Conservation (phyloP, 2,329 filamentous ascomycete genomes). For the Phyllosticta ampelicida region DNA sequence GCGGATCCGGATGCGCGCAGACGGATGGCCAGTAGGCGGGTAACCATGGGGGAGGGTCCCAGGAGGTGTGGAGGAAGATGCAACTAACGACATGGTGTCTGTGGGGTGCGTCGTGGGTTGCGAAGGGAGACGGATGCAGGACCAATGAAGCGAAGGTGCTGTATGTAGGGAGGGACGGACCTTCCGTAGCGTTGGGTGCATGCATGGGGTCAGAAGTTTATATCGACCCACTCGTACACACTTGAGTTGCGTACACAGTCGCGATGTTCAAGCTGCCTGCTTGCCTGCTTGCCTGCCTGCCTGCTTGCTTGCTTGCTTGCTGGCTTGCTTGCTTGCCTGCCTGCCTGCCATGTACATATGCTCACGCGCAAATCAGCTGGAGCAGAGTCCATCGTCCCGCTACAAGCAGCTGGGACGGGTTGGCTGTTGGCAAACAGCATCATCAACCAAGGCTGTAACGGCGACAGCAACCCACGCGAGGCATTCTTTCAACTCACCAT, state of each 20-base stretch:
- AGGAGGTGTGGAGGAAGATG: not conserved
- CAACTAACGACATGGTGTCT: not conserved
- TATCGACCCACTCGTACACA: not conserved
- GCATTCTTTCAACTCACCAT: not conserved
- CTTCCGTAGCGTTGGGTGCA: not conserved
- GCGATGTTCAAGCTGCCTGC: not conserved
- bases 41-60: not conserved
- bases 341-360: not conserved
- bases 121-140: not conserved
- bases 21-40: not conserved
- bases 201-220: not conserved
- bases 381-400: not conserved
- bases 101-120: not conserved
- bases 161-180: not conserved
- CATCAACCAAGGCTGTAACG: too few species aligned
- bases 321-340: not conserved
- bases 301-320: not conserved
- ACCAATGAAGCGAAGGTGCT: too few species aligned
- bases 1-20: not conserved
- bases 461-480: not conserved
- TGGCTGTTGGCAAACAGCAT: not conserved
- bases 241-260: not conserved
- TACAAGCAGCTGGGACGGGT: not conserved
- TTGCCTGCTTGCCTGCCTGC: not conserved
- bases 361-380: not conserved